Base-by-base conservation (phyloP, 768 basidiomycete species). In the Boletus vinaceobasis region DNA sequence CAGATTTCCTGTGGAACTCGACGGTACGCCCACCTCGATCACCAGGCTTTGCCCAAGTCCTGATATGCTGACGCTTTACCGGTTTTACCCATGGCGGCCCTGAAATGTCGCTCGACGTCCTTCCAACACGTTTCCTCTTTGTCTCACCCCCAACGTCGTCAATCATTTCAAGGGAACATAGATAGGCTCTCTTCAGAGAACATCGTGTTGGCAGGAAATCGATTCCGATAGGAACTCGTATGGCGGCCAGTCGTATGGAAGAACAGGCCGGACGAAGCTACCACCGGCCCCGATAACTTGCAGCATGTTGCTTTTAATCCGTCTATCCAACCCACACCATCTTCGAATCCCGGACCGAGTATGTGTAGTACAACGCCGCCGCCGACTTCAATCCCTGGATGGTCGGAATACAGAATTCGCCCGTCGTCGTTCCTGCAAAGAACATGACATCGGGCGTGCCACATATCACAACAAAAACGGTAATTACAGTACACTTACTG, bases 231-330 rank as follows among this genome's bases (percentile, higher is more conserved):
- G 15, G 7, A 40, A 19, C 19, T 62, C 14, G 55, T 50, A 14
- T 61, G 54, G 56, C 53, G 63, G 1, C 63, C 59, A 4, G 48
- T 56, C 15, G 52, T 59, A 10, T 61, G 60, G 52, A 64, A 64
- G 46, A 21, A 37, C 14, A 11, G 29, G 2, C 52, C 63, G 21
- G 57, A 45, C 6, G 21, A 44, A 0, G 19, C 1, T 10, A 7
- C 14, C 4, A 54, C 52, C 6, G 56, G 57, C 1, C 63, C 60
- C 8, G 60, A 54, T 11, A 62, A 65, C 42, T 44, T 63, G 5
- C 59, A 54, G 55, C 65, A 51, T 27, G 3, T 65, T 8, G 60
- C 60, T 19, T 36, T 31, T 15, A 44, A 62, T 53, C 45, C 13
- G 23, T 44, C 3, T 43, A 38, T 5, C 48, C 52, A 2, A 38